phyloP scores from a whole-genome alignment of 2,329 filamentous ascomycete genomes.

The Metarhizium brunneum region DNA sequence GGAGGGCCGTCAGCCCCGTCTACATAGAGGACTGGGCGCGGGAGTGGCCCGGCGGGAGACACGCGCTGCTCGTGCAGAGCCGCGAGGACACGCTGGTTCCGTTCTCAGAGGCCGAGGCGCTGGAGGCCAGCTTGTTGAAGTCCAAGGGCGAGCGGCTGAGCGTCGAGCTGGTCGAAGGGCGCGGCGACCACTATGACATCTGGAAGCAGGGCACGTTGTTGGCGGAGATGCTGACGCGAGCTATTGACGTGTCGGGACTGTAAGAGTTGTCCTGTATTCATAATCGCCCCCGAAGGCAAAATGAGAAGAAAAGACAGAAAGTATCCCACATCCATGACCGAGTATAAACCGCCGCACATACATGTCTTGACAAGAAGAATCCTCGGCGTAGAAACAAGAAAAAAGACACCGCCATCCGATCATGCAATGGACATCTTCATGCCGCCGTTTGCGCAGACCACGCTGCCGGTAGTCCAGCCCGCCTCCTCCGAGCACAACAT shows the following conservation, averaged over 20 bases:
- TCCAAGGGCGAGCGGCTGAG: background rate
- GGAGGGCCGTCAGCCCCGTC: constrained; percentile 32
- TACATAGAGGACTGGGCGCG: constrained; percentile 3
- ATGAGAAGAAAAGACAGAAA: no score
- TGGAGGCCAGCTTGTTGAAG: constrained; percentile 2
- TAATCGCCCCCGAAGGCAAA: background rate
- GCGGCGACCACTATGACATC: constrained; percentile 2
- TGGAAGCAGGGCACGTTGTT: constrained; percentile 3
- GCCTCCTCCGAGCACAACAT: constrained; percentile 61
- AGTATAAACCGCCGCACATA: background rate
- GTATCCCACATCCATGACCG: no score
- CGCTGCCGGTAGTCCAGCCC: constrained; percentile 61
- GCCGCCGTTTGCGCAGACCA: constrained; percentile 61
- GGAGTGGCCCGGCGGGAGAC: constrained; percentile 8
- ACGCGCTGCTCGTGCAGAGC: constrained; percentile 7
- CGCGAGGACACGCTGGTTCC: constrained; percentile 7
- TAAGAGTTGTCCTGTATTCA: background rate
- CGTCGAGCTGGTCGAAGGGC: constrained; percentile 1
- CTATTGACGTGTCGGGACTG: background rate
- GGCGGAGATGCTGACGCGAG: background rate
- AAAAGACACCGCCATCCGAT: background rate
- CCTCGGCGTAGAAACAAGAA: background rate
- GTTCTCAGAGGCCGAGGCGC: constrained; percentile 4
- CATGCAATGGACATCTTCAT: constrained; percentile 30
- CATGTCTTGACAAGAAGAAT: no score